These are phyloP conservation scores for Amanita polypyramis DNA, from an alignment of 768 basidiomycete genomes.

Conservation along the genomic window DNA sequence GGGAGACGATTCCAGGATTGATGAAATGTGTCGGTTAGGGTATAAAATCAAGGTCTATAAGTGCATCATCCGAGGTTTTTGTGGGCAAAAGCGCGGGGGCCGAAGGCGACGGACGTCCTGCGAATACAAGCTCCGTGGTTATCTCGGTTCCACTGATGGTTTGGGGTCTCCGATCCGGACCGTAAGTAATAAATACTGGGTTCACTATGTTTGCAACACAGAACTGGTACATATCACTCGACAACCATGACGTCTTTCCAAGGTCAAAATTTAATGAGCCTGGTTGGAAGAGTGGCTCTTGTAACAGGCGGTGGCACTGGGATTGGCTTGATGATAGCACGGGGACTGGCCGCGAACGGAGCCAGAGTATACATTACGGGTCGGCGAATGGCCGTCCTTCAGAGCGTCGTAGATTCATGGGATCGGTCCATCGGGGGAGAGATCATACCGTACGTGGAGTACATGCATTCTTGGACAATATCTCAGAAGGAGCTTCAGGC, in stretches of 20 bases:
- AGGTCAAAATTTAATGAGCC: slow-evolving; percentile 33
- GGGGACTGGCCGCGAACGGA: slow-evolving; percentile 65
- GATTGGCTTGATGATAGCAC: slow-evolving; percentile 54
- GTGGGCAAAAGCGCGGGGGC: slow-evolving; percentile 1
- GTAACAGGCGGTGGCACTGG: slow-evolving; percentile 48
- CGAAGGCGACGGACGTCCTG: background rate
- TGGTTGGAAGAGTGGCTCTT: slow-evolving; percentile 46
- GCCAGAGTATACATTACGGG: slow-evolving; percentile 78
- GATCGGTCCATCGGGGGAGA: slow-evolving; percentile 34
- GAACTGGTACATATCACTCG: background rate
- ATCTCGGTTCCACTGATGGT: background rate
- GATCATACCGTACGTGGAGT: slow-evolving; percentile 43
- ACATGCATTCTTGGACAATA: slow-evolving; percentile 1
- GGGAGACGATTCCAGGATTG: no score
- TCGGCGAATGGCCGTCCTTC: slow-evolving; percentile 53
- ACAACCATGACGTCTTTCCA: slow-evolving; percentile 2
- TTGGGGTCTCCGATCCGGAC: background rate
- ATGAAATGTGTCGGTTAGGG: background rate
- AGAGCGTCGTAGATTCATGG: slow-evolving; percentile 42
- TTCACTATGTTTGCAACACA: background rate
- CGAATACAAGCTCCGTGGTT: background rate
- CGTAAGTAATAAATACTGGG: background rate
- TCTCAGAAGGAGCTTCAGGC: slow-evolving; percentile 3
- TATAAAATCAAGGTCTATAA: background rate
- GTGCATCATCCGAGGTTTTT: background rate